A percentile compares a stretch with the other conserved stretches of the same genome.
Conservation (phyloP, 176 grass and related monocot species). For the Oryza coarctata region DNA sequence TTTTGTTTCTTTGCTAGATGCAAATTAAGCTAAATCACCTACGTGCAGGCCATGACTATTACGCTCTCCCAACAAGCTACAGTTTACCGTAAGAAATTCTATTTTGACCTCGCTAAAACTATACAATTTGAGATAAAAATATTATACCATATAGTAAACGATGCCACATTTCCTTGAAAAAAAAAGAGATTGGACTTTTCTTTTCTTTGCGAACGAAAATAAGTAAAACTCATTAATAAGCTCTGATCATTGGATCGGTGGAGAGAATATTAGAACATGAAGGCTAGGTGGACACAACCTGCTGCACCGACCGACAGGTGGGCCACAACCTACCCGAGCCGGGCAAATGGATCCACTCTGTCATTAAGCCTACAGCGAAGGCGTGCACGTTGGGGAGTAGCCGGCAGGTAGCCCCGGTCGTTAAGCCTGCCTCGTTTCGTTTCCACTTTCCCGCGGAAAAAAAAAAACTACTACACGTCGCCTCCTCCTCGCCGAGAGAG, state of each 20-base stretch:
- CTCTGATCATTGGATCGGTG: neutral
- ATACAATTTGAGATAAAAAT: no score
- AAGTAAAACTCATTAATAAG: neutral
- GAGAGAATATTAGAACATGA: slow-evolving; percentile 48
- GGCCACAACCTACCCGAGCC: neutral
- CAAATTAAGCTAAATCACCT: neutral
- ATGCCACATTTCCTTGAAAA: no score
- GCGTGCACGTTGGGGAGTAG: slow-evolving; percentile 23
- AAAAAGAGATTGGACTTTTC: neutral
- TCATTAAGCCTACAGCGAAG: slow-evolving; percentile 8
- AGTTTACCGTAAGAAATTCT: no score
- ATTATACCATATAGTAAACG: no score
- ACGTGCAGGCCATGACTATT: slow-evolving; percentile 14
- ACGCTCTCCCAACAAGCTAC: neutral
- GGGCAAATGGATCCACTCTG: slow-evolving; percentile 31
- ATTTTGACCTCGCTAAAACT: neutral
- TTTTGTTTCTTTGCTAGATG: neutral
- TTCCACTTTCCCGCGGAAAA: slow-evolving; percentile 34
- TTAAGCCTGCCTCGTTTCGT: slow-evolving; percentile 1
- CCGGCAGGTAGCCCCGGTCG: slow-evolving; percentile 14
- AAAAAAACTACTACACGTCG: neutral
- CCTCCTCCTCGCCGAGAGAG: slow-evolving; percentile 11
- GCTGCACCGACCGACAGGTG: slow-evolving; percentile 1
- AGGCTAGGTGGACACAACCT: neutral
- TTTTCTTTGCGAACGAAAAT: neutral